These are phyloP conservation scores for Lentinus brumalis DNA, from an alignment of 768 basidiomycete genomes.

Conservation along the genomic window DNA sequence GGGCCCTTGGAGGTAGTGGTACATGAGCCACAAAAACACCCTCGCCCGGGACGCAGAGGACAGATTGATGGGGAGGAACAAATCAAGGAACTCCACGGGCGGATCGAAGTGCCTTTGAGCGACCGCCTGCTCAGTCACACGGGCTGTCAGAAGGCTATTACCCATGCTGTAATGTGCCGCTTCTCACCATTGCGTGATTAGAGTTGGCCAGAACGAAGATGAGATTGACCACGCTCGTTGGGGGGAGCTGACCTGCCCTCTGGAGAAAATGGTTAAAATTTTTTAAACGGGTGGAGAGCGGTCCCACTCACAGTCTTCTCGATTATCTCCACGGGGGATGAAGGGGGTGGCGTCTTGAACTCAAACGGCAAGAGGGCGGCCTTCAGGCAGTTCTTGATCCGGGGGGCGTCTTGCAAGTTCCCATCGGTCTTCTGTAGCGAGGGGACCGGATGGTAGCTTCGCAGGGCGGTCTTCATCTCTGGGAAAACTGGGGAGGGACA, in stretches of 20 bases:
- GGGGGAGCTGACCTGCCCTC: conserved; percentile 65
- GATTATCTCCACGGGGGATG: conserved; percentile 75
- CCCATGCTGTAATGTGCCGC: not conserved
- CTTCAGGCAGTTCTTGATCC: conserved; percentile 90
- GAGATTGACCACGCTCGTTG: conserved; percentile 85
- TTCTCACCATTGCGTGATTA: conserved; percentile 65
- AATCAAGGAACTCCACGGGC: conserved; percentile 74
- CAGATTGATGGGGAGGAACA: conserved; percentile 78
- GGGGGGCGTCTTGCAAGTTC: conserved; percentile 87
- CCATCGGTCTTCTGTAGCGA: conserved; percentile 86
- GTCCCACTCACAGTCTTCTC: conserved; percentile 56
- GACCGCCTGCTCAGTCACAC: conserved; percentile 31
- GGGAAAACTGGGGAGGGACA: conserved; percentile 67
- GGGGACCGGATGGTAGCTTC: conserved; percentile 91
- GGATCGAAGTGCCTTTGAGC: conserved; percentile 71
- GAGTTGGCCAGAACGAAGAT: conserved; percentile 77
- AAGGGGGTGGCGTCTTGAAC: conserved; percentile 62
- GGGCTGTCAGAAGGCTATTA: not conserved
- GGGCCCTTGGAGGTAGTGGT: conserved; percentile 75
- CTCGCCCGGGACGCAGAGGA: conserved; percentile 72
- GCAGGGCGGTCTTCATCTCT: conserved; percentile 88
- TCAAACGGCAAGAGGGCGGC: conserved; percentile 76
- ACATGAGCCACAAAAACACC: conserved; percentile 84
- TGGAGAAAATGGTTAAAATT: conserved; percentile 28
- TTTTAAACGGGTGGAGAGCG: conserved; percentile 2